Conservation (phyloP, 2,329 filamentous ascomycete species). For the Apiospora saccharicola region DNA sequence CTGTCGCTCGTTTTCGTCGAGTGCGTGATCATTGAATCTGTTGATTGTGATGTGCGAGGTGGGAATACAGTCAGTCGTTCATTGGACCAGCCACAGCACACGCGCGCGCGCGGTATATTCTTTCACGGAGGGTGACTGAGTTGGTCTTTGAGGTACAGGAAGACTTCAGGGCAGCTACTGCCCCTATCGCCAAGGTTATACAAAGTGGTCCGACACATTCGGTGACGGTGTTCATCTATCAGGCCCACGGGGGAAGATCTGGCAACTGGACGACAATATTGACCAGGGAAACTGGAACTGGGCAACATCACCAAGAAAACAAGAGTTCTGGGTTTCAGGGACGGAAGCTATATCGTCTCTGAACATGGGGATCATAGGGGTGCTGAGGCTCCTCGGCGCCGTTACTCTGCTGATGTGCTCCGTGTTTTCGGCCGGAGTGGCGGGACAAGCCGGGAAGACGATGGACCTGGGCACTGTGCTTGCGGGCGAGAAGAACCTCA, state of each 20-base stretch:
- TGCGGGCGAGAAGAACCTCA: constrained; percentile 49
- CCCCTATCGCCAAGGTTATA: not conserved
- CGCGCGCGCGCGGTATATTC: not conserved
- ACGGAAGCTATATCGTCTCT: not conserved
- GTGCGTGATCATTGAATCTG: not conserved
- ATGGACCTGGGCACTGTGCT: constrained; percentile 51
- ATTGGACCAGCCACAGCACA: not conserved
- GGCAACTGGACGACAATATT: not conserved
- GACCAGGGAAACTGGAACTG: too few species aligned
- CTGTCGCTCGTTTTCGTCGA: not conserved
- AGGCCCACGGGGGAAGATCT: not conserved
- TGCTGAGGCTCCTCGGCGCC: not conserved
- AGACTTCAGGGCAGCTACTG: not conserved
- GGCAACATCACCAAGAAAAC: not conserved
- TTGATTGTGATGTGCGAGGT: not conserved
- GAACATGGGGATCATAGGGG: not conserved
- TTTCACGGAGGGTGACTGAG: not conserved
- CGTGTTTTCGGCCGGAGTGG: not conserved
- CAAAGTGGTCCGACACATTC: not conserved
- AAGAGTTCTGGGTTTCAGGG: too few species aligned
- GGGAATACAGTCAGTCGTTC: not conserved
- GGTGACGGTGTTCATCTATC: not conserved
- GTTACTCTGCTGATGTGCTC: not conserved
- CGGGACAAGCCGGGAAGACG: constrained; percentile 26
- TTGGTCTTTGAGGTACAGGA: not conserved